phyloP scores from a whole-genome alignment of 805 yeast genomes.

The Candida peoriensis region DNA sequence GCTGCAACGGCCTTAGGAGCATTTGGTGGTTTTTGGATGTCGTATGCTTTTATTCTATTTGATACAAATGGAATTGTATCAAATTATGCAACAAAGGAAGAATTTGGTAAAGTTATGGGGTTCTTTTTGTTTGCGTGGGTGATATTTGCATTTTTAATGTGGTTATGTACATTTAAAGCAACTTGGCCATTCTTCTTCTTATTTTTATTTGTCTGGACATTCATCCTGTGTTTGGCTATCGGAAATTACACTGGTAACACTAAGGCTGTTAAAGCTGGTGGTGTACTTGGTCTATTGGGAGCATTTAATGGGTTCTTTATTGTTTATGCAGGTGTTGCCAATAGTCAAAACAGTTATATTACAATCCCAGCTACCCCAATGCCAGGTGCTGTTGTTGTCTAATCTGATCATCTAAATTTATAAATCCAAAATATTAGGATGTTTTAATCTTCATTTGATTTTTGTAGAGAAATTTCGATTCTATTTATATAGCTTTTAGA shows the following conservation, averaged over 20 bases:
- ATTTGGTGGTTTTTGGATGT: conserved; percentile 73
- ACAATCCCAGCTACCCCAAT: conserved; percentile 46
- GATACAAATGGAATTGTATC: conserved; percentile 53
- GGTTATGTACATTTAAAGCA: conserved; percentile 53
- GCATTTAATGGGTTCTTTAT: conserved; percentile 58
- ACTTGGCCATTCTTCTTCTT: conserved; percentile 55
- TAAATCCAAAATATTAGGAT: no score
- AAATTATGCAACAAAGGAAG: conserved; percentile 41
- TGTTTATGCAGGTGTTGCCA: conserved; percentile 59
- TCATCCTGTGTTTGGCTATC: conserved; percentile 46
- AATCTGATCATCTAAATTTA: not conserved
- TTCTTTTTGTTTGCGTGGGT: conserved; percentile 60
- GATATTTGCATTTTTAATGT: conserved; percentile 55
- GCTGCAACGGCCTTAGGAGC: conserved; percentile 52
- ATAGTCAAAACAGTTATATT: conserved; percentile 53
- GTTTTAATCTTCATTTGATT: no score
- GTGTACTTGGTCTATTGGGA: conserved; percentile 53
- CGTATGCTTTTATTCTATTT: conserved; percentile 59
- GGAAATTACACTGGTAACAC: conserved; percentile 46
- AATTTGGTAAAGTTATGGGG: conserved; percentile 48
- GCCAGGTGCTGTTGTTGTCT: conserved; percentile 38
- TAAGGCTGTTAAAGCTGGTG: conserved; percentile 50
- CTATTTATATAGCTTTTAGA: no score
- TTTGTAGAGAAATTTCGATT: no score
- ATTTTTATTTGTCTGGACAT: conserved; percentile 47